phyloP scores from a whole-genome alignment of 1,284 basidiomycete genomes.

The Microbotryomycetes sp. region DNA sequence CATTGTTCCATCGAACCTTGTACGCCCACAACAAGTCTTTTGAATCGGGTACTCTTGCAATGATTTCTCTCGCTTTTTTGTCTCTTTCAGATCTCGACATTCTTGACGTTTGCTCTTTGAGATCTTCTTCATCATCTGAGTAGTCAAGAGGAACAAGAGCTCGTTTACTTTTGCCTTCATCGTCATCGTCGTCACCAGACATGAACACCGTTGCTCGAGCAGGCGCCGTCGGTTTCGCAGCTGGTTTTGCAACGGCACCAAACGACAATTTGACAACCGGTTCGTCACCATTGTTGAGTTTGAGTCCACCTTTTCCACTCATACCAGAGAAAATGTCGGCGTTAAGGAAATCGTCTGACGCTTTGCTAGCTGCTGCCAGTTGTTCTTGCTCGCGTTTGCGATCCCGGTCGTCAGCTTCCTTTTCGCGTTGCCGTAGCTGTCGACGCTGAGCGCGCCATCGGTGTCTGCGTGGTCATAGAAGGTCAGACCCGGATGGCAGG shows the following conservation, averaged over 20 bases:
- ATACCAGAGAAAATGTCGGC: constrained; percentile 35
- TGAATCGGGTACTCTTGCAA: constrained; percentile 33
- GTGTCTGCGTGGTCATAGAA: constrained; percentile 2
- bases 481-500: neutral
- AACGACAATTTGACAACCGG: constrained; percentile 27
- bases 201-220: constrained; percentile 28
- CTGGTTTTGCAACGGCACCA: constrained; percentile 19
- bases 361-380: constrained; percentile 35
- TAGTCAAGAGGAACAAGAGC: constrained; percentile 39
- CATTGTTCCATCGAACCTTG: constrained; percentile 34
- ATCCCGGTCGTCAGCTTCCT: constrained; percentile 39
- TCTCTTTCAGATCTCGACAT: constrained; percentile 20
- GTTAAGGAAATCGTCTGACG: constrained; percentile 40
- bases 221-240: constrained; percentile 10
- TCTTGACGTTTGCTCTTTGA: constrained; percentile 11
- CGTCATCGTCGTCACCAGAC: constrained; percentile 37
- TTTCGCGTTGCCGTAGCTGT: constrained; percentile 35
- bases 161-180: constrained; percentile 38
- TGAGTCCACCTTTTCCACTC: constrained; percentile 27
- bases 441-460: constrained; percentile 38
- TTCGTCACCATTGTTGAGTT: neutral
- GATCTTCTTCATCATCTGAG: constrained; percentile 39
- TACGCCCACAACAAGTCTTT: constrained; percentile 35
- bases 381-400: constrained; percentile 36
- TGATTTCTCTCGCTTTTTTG: constrained; percentile 35